phyloP scores from a whole-genome alignment of 2,329 filamentous ascomycete genomes.

The Pestalotiopsis sp. region DNA sequence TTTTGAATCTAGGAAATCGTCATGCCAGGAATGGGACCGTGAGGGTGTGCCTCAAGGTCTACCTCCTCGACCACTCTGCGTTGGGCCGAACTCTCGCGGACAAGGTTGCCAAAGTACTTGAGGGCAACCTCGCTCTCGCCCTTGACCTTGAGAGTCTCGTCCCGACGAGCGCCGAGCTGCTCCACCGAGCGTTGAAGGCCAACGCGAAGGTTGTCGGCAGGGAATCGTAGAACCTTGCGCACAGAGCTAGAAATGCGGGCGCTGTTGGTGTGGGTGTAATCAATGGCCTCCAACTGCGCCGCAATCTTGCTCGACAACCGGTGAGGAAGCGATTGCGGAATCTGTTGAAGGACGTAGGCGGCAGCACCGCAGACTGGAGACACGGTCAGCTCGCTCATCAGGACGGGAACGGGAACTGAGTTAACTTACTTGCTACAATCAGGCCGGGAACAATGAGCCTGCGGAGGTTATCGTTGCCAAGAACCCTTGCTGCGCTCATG shows the following conservation, averaged over 20 bases:
- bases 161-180: slow-evolving; percentile 75
- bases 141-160: slow-evolving; percentile 81
- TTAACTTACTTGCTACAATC: slow-evolving; percentile 72
- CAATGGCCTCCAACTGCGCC: slow-evolving; percentile 75
- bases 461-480: slow-evolving; percentile 81
- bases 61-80: slow-evolving; percentile 52
- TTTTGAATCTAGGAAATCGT: slow-evolving; percentile 3
- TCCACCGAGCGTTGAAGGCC: slow-evolving; percentile 85
- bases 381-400: slow-evolving; percentile 33
- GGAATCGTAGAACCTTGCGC: slow-evolving; percentile 84
- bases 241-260: slow-evolving; percentile 83
- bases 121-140: slow-evolving; percentile 82
- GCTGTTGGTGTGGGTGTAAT: slow-evolving; percentile 91
- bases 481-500: slow-evolving; percentile 75
- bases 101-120: slow-evolving; percentile 89
- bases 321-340: slow-evolving; percentile 85
- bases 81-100: slow-evolving; percentile 64
- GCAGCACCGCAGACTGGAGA: slow-evolving; percentile 69
- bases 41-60: slow-evolving; percentile 57
- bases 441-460: slow-evolving; percentile 81
- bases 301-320: slow-evolving; percentile 86
- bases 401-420: background rate
- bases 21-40: slow-evolving; percentile 20
- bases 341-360: slow-evolving; percentile 82
- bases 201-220: slow-evolving; percentile 82